These are phyloP conservation scores for Solanum appendiculatum DNA, from an alignment of 257 asterid species.

Conservation along the genomic window DNA sequence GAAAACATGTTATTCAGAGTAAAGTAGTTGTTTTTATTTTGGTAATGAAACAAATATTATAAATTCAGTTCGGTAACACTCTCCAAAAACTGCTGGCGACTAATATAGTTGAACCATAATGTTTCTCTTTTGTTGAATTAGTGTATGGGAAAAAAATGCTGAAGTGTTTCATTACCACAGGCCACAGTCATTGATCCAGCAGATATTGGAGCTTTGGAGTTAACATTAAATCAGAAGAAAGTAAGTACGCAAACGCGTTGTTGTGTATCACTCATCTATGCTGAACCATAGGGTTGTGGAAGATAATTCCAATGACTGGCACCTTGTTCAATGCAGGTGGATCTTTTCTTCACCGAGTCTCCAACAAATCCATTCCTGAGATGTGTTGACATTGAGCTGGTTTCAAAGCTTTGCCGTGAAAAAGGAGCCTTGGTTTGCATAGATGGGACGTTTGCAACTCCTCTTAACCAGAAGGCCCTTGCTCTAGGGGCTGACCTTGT, in stretches of 20 bases:
- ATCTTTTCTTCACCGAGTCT: constrained; percentile 83
- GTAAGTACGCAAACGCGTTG: constrained; percentile 25
- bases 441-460: constrained; percentile 94
- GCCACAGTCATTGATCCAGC: constrained; percentile 95
- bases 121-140: neutral
- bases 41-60: neutral
- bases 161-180: constrained; percentile 22
- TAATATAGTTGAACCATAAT: neutral
- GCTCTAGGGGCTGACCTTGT: constrained; percentile 91
- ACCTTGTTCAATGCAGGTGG: constrained; percentile 46
- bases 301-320: neutral
- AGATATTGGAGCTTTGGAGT: constrained; percentile 68
- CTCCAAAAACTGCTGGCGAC: neutral
- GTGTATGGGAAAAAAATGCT: neutral
- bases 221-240: constrained; percentile 53
- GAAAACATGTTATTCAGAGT: neutral
- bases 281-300: neutral
- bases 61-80: neutral
- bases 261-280: neutral
- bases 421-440: constrained; percentile 77
- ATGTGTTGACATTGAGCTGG: constrained; percentile 87
- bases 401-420: constrained; percentile 77
- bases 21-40: neutral
- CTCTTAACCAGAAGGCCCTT: constrained; percentile 88
- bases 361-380: constrained; percentile 92